Evolutionary conservation across 805 yeast genomes (phyloP).

Genomic region (Yamadazyma kitorensis): DNA sequence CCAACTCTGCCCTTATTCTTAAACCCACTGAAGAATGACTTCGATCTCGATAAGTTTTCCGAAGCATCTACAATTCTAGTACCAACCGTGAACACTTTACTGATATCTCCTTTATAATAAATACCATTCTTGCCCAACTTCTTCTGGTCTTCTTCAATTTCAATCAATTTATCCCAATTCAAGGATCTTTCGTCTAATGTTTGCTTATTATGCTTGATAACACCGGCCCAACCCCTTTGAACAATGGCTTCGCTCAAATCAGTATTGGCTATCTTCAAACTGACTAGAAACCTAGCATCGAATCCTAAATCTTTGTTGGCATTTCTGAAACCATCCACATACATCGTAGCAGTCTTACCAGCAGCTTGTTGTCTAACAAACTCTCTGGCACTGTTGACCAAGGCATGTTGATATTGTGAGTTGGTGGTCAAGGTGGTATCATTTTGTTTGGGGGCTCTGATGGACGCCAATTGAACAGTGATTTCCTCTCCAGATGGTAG

Average conservation of each 20-base stretch:
- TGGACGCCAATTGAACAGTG: conserved; percentile 72
- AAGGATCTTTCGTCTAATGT: conserved; percentile 64
- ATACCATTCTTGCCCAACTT: conserved; percentile 58
- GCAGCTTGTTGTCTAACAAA: conserved; percentile 64
- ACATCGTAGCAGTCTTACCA: conserved; percentile 65
- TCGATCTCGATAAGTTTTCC: conserved; percentile 68
- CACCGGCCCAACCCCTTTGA: conserved; percentile 69
- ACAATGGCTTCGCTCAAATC: conserved; percentile 65
- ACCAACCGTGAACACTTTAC: conserved; percentile 50
- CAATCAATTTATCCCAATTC: conserved; percentile 74
- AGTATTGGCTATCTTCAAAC: conserved; percentile 50
- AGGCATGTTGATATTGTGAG: conserved; percentile 42
- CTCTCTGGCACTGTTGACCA: conserved; percentile 68
- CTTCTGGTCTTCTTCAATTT: conserved; percentile 61
- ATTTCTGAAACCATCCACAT: conserved; percentile 62
- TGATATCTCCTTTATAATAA: conserved; percentile 43
- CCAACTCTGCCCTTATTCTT: conserved; percentile 61
- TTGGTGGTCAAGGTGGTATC: conserved; percentile 48
- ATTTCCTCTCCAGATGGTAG: conserved; percentile 47
- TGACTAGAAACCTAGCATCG: conserved; percentile 66
- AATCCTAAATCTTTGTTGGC: conserved; percentile 52
- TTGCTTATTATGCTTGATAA: conserved; percentile 72
- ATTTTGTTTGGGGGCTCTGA: conserved; percentile 68
- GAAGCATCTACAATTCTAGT: conserved; percentile 77
- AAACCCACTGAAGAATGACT: conserved; percentile 68